Base-by-base conservation (phyloP, 169 alveolate species). In the Miamiensis avidus region DNA sequence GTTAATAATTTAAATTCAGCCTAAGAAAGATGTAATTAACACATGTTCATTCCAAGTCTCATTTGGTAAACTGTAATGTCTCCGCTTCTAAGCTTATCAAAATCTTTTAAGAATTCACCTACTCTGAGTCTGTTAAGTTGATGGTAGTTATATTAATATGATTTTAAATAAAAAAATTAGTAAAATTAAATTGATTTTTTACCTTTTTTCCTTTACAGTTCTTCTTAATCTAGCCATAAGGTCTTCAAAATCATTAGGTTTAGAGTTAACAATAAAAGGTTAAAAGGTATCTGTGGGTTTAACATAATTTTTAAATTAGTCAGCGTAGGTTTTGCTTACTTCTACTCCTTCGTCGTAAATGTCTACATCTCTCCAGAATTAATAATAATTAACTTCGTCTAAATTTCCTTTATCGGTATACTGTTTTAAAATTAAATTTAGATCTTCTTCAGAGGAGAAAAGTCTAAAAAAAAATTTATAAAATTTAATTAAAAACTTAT, bases 321-420 rank as follows among this genome's bases (percentile, higher is more conserved):
- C 92, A 78, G 92, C 92, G 83, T 90, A 89, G 69, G 86, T 85
- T 84, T 91, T 88, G 75, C 94, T 92, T 25, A 89, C 91, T 28
- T 88, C 91, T 65, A 92, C 93, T 83, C 92, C 89, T 74, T 89
- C 94, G 79, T 94, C 95, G 32, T 94, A 94, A 33, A 84, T 87
- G 81, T 95, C 98, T n/a, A 95, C 95, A 75, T 91, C 95, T 76
- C 88, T 86, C 84, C 95, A 92, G 90, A 95, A 95, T 34, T 95
- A 96, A 84, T 88, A 88, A 78, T 95, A 95, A 83, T 95, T 93
- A 31, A 95, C 96, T 86, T 95, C 98, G 76, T 93, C 95, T 33
- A 89, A 86, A 81, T 93, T 95, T 0, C 97, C 98, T 74, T 90
- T 93, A 87, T 95, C 97, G 85, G 94, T 91, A 85, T 92, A 95